Conservation (phyloP, 441 rosid genomes). For the Pelargonium australe region DNA sequence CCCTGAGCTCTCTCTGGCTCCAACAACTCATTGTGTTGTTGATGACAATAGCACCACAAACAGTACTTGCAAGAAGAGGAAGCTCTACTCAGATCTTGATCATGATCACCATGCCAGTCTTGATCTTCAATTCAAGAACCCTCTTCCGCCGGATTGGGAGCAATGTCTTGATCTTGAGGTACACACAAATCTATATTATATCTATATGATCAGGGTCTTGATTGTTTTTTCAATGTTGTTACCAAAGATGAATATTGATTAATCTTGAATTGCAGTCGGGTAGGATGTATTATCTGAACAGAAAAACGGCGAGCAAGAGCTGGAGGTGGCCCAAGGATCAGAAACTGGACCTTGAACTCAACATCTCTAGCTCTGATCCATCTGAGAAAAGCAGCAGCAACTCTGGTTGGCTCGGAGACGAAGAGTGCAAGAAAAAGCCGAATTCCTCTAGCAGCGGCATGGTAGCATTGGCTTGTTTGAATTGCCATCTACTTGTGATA, state of each 20-base stretch:
- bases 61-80: conserved; percentile 35
- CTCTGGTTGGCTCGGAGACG: conserved; percentile 7
- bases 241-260: too few relatives aligned
- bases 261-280: conserved; percentile 34
- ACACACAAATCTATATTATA: not conserved
- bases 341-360: conserved; percentile 43
- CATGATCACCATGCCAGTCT: conserved; percentile 25
- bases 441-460: conserved; percentile 22
- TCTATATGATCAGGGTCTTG: too few relatives aligned
- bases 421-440: conserved; percentile 6
- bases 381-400: conserved; percentile 4
- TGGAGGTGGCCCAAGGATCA: conserved; percentile 41
- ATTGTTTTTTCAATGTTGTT: too few relatives aligned
- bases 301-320: conserved; percentile 36
- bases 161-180: conserved; percentile 52
- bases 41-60: conserved; percentile 16
- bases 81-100: conserved; percentile 18
- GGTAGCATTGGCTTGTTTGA: conserved; percentile 47
- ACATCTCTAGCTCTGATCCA: conserved; percentile 26
- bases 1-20: conserved; percentile 43
- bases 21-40: conserved; percentile 17
- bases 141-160: conserved; percentile 46
- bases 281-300: conserved; percentile 40
- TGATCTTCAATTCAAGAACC: conserved; percentile 36
- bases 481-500: conserved; percentile 49